Percentiles rank a stretch among this genome's conserved stretches.
Conservation (phyloP, 768 basidiomycete genomes). For the Leccinum arenicola region DNA sequence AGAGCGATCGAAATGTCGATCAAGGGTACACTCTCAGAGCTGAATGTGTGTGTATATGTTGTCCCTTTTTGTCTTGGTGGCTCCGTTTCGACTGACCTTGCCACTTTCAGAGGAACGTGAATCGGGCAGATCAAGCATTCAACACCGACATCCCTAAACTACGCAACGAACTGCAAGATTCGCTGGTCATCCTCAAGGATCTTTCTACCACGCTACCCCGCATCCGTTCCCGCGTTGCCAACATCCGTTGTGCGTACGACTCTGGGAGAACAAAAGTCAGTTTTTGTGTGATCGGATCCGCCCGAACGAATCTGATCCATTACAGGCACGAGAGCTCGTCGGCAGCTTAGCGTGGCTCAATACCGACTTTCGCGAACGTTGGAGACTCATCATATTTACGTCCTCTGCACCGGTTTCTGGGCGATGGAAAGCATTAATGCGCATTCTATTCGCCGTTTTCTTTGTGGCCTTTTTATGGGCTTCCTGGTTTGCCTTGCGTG, state of each 20-base stretch:
- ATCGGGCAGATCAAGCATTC: conserved; percentile 58
- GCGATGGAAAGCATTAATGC: conserved; percentile 66
- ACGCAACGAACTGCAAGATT: conserved; percentile 56
- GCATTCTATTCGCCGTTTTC: conserved; percentile 53
- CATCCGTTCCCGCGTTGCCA: conserved; percentile 57
- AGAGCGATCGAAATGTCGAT: conserved; percentile 68
- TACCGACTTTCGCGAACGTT: conserved; percentile 74
- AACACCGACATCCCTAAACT: conserved; percentile 62
- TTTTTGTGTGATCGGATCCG: not conserved
- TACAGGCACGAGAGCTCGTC: conserved; percentile 64
- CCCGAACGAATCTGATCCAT: not conserved
- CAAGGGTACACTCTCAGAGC: conserved; percentile 57
- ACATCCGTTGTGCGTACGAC: conserved; percentile 66
- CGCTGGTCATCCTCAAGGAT: conserved; percentile 53
- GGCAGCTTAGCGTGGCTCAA: conserved; percentile 70
- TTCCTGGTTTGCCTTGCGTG: conserved; percentile 57
- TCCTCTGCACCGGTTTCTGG: conserved; percentile 68
- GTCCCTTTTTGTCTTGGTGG: not conserved
- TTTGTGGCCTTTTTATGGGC: conserved; percentile 60
- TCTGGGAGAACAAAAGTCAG: conserved; percentile 66
- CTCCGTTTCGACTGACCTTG: not conserved
- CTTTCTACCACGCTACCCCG: conserved; percentile 59
- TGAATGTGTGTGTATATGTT: conserved; percentile 48
- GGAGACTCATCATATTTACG: conserved; percentile 73
- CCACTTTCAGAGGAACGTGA: conserved; percentile 47